A percentile compares a stretch with the other conserved stretches of the same genome.
Evolutionary conservation across 1,284 basidiomycete genomes (phyloP).

Genomic region (Tetrapyrgos nigripes): DNA sequence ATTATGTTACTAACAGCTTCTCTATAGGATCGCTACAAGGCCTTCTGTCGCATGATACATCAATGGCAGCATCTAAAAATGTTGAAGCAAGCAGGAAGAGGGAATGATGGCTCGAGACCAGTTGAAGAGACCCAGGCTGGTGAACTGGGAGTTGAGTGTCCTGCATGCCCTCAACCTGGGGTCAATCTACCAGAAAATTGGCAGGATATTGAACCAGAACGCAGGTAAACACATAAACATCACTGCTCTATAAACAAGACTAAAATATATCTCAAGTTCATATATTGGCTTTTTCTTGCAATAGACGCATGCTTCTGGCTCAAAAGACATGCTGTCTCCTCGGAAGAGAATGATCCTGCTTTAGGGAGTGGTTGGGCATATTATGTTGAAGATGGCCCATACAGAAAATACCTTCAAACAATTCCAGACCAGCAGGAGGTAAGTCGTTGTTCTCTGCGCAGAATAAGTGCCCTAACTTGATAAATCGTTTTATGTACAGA

Average conservation of each 20-base stretch:
- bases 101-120: conserved; percentile 17
- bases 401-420: neutral
- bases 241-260: neutral
- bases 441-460: neutral
- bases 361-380: neutral
- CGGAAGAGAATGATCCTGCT: neutral
- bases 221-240: conserved; percentile 8
- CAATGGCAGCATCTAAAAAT: conserved; percentile 31
- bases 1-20: neutral
- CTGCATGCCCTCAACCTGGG: conserved; percentile 23
- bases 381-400: neutral
- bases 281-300: neutral
- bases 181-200: conserved; percentile 22
- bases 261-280: neutral
- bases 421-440: conserved; percentile 15
- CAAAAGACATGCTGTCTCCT: neutral
- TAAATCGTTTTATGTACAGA: neutral
- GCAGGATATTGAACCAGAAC: conserved; percentile 21
- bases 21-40: conserved; percentile 18
- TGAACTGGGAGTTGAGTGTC: conserved; percentile 18
- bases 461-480: neutral
- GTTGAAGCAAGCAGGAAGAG: conserved; percentile 30
- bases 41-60: conserved; percentile 19
- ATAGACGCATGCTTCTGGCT: conserved; percentile 5
- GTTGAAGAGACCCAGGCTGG: neutral